Evolutionary conservation across 2,329 filamentous ascomycete species (phyloP).

Genomic region (Penicillium italicum): DNA sequence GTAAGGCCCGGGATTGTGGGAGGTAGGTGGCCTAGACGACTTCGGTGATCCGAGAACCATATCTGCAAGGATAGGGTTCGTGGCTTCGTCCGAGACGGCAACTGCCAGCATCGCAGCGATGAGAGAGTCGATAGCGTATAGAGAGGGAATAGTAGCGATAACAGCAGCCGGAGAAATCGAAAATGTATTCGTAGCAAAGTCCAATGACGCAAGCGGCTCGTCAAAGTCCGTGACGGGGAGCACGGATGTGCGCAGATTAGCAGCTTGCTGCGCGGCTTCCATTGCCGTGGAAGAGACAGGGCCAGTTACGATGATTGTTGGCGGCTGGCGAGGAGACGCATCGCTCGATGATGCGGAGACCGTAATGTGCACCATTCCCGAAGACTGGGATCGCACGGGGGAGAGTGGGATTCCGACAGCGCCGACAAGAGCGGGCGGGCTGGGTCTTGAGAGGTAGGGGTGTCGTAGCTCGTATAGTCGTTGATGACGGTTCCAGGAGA

Average conservation of each 20-base stretch:
- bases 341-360: slow-evolving; percentile 35
- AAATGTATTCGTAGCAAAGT: slow-evolving; percentile 41
- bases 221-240: slow-evolving; percentile 40
- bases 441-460: slow-evolving; percentile 38
- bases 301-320: slow-evolving; percentile 39
- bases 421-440: slow-evolving; percentile 32
- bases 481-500: slow-evolving; percentile 43
- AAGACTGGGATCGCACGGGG: slow-evolving; percentile 28
- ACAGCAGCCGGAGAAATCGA: slow-evolving; percentile 42
- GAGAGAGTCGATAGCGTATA: slow-evolving; percentile 49
- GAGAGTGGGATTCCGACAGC: slow-evolving; percentile 35
- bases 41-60: slow-evolving; percentile 31
- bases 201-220: slow-evolving; percentile 42
- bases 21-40: slow-evolving; percentile 9
- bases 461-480: slow-evolving; percentile 47
- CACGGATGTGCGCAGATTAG: slow-evolving; percentile 38
- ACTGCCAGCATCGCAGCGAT: slow-evolving; percentile 46
- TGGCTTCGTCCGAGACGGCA: slow-evolving; percentile 43
- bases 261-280: slow-evolving; percentile 32
- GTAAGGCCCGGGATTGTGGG: slow-evolving; percentile 5
- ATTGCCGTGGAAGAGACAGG: slow-evolving; percentile 36
- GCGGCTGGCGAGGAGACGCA: slow-evolving; percentile 26
- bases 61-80: slow-evolving; percentile 37
- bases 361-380: slow-evolving; percentile 42
- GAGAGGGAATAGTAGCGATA: slow-evolving; percentile 41